Base-by-base conservation (phyloP, 108 stramenopile genomes). In the Heterococcus sp. region DNA sequence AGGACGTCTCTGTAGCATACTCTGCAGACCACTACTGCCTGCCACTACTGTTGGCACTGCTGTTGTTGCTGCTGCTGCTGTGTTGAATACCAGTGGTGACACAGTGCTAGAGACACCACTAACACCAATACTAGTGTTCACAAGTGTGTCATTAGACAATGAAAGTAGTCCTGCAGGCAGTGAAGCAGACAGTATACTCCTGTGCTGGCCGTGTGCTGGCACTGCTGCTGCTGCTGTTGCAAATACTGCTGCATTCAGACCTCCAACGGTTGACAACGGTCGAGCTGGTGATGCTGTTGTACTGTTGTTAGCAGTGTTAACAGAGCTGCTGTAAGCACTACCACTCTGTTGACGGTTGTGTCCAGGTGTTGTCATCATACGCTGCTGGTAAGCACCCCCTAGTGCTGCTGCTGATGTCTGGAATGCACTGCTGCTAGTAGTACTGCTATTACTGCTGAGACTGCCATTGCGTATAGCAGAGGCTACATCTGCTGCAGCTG, bases 331-430 rank as follows among this genome's bases (percentile, higher is more conserved):
- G 74, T 31, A 66, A 37, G n/a, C 1, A 66, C 33, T 2, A 37
- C 65, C 65, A 66, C 74, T 66, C 65, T 65, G 58, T 65, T 75
- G 29, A 66, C 74, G 1, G 65, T 65, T 26, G 65, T 28, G 28
- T 32, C 66, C 33, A 66, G 74, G 11, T 65, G 66, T 0, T 65
- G 66, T 2, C 36, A 14, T 32, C 75, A 38, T 8, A 32, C 68
- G 66, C 66, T 75, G 28, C 75, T 65, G 35, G 33, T 35, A 32
- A 31, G 32, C 66, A 38, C 75, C 36, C 37, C 67, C 27, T 65
- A 38, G 36, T 0, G 74, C 74, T 11, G 34, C 65, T 14, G 74
- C 74, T 5, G 74, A 37, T 1, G 74, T 35, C 5, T 26, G 28
- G 29, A 37, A 65, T 5, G 29, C 65, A 2, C 63, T 14, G 27